A percentile compares a stretch with the other conserved stretches of the same genome.
These are phyloP conservation scores for Gynandropsis gynandra DNA, from an alignment of 345 rosid species.

Conservation along the genomic window DNA sequence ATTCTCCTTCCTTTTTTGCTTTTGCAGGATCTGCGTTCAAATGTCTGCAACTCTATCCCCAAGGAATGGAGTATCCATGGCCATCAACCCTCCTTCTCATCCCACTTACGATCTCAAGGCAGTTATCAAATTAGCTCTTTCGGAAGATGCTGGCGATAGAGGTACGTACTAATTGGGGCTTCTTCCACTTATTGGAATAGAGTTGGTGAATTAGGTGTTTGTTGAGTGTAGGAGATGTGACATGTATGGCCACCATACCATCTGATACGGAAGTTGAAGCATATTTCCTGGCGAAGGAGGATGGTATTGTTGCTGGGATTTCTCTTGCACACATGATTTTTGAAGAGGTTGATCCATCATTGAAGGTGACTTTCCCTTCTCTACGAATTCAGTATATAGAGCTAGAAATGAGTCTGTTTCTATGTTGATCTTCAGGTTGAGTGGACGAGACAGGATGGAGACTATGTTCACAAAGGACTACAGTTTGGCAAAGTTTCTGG, in stretches of 20 bases:
- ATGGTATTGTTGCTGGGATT: conserved; percentile 82
- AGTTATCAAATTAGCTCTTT: conserved; percentile 59
- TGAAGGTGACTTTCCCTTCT: conserved; percentile 42
- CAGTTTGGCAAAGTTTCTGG: conserved; percentile 88
- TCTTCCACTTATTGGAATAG: conserved; percentile 1
- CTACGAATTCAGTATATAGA: conserved; percentile 6
- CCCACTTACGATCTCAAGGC: conserved; percentile 84
- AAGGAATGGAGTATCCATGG: conserved; percentile 32
- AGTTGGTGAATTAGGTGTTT: background rate
- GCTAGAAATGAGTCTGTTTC: background rate
- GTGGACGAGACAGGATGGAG: conserved; percentile 82
- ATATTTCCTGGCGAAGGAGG: conserved; percentile 83
- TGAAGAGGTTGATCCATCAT: conserved; percentile 74
- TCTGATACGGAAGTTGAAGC: conserved; percentile 84
- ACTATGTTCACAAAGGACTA: conserved; percentile 66
- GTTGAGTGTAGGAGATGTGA: conserved; percentile 67
- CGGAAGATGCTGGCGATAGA: conserved; percentile 90
- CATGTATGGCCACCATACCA: conserved; percentile 90
- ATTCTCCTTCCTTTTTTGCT: background rate
- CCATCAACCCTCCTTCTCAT: conserved; percentile 77
- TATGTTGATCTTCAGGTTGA: conserved; percentile 50
- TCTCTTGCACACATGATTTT: conserved; percentile 81
- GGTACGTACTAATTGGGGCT: too few species aligned
- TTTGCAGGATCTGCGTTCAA: conserved; percentile 39
- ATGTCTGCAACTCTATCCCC: conserved; percentile 36